Conservation (phyloP, 2,329 filamentous ascomycete species). For the Xylaria sp. region DNA sequence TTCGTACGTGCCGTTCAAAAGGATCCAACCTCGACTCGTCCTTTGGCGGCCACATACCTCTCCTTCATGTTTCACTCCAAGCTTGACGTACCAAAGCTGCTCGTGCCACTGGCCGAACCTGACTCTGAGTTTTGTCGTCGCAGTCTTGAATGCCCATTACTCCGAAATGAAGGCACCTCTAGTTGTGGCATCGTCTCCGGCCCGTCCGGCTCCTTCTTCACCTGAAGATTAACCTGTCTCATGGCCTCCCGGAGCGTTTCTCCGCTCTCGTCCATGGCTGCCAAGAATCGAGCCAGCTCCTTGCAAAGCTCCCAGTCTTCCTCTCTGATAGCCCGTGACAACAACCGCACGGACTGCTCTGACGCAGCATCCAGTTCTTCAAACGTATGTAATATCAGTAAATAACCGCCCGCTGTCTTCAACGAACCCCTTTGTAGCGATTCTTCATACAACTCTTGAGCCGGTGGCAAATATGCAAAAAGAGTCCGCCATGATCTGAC, state of each 20-base stretch:
- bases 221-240: constrained; percentile 49
- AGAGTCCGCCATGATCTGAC: constrained; percentile 91
- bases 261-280: constrained; percentile 83
- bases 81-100: constrained; percentile 31
- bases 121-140: constrained; percentile 29
- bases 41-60: not conserved
- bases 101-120: constrained; percentile 29
- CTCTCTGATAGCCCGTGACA: constrained; percentile 74
- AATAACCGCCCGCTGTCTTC: constrained; percentile 92
- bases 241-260: constrained; percentile 70
- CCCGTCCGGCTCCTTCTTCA: constrained; percentile 33
- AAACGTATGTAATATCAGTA: constrained; percentile 87
- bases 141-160: constrained; percentile 25
- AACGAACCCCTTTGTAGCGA: constrained; percentile 77
- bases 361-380: constrained; percentile 64
- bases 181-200: constrained; percentile 31
- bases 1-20: not conserved
- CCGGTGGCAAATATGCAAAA: constrained; percentile 84
- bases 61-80: constrained; percentile 22
- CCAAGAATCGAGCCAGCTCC: constrained; percentile 89
- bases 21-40: not conserved
- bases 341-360: constrained; percentile 73
- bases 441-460: constrained; percentile 89
- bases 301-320: constrained; percentile 94
- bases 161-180: constrained; percentile 30